Evolutionary conservation across 1,139 yeast species (phyloP), one percentile per base, ranked within the genome.

Genomic region (Suhomyces ambrosiae): DNA sequence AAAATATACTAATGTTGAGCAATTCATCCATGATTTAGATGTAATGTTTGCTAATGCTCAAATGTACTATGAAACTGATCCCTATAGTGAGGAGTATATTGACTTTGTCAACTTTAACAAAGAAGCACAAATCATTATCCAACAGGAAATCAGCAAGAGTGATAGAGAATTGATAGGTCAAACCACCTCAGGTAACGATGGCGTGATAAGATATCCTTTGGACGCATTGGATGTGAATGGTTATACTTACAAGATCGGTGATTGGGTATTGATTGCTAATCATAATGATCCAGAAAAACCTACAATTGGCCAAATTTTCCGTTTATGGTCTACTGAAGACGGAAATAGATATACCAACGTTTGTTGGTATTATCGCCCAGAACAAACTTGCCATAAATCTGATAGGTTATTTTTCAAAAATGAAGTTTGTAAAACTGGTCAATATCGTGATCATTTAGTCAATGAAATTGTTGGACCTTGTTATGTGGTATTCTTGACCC

Each of bases 321-420:
- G 96, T 52, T 76, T 92, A 47, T 92, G 98, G 98, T 80, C 84
- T 41, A 80, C 82, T 3, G 76, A 79, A 39, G 96, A 89, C 53
- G 95, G 94, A 11, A 82, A 86, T 46, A 76, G 83, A 45, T 90
- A 92, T 79, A 76, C 92, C 56, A 92, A 92, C 55, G 96, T 88
- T 26, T 92, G 98, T 68, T 92, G 98, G 98, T 92, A 90, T 63
- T 86, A 87, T 55, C 80, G 97, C 45, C 96, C 98, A 0, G 97
- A 92, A 60, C 97, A 94, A 70, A 92, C 98, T 0, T 95, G 94
- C 32, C 98, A 92, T 61, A 79, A 94, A 49, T 85, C 75, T 37
- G 97, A 92, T 61, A 74, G 96, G 56, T 68, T 89, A 41, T 92
- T 94, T 59, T 87, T 86, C 61, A 88, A 84, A 51, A 89, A 92